Evolutionary conservation across 805 yeast genomes (phyloP).

Genomic region (Candida maesae): DNA sequence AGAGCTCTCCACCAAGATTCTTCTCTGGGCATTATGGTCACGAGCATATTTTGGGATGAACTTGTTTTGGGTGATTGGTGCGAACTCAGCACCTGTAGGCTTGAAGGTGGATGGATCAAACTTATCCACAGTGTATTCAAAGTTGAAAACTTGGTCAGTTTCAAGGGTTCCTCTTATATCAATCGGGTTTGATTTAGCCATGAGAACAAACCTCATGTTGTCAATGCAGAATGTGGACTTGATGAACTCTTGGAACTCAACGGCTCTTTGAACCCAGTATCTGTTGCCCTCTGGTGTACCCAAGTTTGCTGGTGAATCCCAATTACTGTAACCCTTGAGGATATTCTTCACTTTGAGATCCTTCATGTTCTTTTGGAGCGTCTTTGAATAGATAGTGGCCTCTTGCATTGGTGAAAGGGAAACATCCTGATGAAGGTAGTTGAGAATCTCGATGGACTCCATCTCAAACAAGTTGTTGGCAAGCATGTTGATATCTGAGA

Average conservation of each 20-base stretch:
- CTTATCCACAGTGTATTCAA: slow-evolving; percentile 32
- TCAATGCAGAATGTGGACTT: slow-evolving; percentile 23
- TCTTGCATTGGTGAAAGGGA: slow-evolving; percentile 44
- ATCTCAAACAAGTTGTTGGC: slow-evolving; percentile 44
- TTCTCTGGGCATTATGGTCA: slow-evolving; percentile 26
- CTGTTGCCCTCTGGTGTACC: slow-evolving; percentile 31
- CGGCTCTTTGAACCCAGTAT: slow-evolving; percentile 44
- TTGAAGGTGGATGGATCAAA: slow-evolving; percentile 5
- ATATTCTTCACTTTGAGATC: slow-evolving; percentile 35
- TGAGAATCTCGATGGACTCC: slow-evolving; percentile 42
- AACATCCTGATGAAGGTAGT: slow-evolving; percentile 40
- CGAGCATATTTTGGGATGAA: slow-evolving; percentile 35
- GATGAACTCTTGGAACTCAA: slow-evolving; percentile 33
- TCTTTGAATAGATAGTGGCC: slow-evolving; percentile 37
- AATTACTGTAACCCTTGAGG: slow-evolving; percentile 38
- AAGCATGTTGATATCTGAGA: slow-evolving; percentile 25
- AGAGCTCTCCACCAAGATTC: slow-evolving; percentile 25
- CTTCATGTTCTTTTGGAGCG: slow-evolving; percentile 36
- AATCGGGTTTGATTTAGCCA: slow-evolving; percentile 25
- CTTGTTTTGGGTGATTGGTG: slow-evolving; percentile 25
- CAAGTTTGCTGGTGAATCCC: slow-evolving; percentile 13
- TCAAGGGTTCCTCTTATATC: not conserved
- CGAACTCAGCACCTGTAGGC: not conserved
- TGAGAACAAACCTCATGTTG: slow-evolving; percentile 34
- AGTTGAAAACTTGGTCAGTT: slow-evolving; percentile 42